Evolutionary conservation across 2,329 filamentous ascomycete genomes (phyloP).

Genomic region (Penicillium sp.): DNA sequence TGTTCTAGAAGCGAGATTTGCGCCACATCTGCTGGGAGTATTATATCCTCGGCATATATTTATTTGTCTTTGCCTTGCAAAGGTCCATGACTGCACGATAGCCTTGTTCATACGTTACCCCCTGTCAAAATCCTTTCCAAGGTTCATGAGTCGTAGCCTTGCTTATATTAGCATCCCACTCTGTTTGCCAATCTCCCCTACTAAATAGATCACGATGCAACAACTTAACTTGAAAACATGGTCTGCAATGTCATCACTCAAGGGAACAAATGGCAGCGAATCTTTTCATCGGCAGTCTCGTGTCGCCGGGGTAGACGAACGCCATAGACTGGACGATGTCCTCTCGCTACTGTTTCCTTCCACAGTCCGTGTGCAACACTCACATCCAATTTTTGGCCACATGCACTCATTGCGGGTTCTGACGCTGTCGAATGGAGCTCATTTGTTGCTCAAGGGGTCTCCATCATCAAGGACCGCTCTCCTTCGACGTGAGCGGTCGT

Average conservation of each 20-base stretch:
- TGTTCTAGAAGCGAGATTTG: constrained; percentile 2
- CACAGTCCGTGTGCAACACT: constrained; percentile 30
- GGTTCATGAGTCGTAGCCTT: not conserved
- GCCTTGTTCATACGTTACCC: not conserved
- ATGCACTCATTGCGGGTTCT: constrained; percentile 40
- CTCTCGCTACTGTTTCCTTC: constrained; percentile 35
- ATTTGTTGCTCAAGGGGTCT: constrained; percentile 40
- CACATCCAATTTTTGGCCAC: constrained; percentile 29
- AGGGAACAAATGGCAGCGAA: constrained; percentile 3
- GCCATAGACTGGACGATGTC: constrained; percentile 29
- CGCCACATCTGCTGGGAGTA: not conserved
- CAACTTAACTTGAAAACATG: constrained; percentile 12
- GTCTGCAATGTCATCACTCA: constrained; percentile 10
- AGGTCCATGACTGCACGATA: not conserved
- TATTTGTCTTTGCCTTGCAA: not conserved
- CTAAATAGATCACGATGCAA: constrained; percentile 1
- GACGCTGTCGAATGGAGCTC: constrained; percentile 39
- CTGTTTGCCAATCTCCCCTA: not conserved
- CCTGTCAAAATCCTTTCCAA: not conserved
- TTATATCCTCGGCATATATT: not conserved
- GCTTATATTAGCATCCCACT: constrained; percentile 1
- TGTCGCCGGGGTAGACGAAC: constrained; percentile 17
- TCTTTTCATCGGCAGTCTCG: constrained; percentile 1
- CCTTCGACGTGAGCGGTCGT: constrained; percentile 41
- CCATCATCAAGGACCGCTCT: constrained; percentile 38